Percentiles rank a stretch among this genome's conserved stretches.
Evolutionary conservation across 1,284 basidiomycete species (phyloP).

Genomic region (Peniophora sp.): DNA sequence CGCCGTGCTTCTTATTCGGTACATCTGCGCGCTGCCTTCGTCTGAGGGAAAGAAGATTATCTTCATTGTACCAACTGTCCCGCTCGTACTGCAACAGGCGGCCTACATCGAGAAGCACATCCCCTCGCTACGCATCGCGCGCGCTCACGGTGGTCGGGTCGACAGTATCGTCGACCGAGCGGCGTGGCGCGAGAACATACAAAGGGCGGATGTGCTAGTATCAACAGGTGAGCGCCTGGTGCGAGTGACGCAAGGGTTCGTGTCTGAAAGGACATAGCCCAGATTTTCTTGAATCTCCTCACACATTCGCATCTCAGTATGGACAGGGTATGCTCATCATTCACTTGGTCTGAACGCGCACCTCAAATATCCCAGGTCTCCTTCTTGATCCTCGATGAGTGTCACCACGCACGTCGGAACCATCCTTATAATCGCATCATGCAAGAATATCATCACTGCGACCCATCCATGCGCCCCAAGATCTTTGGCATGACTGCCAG

Average conservation of each 20-base stretch:
- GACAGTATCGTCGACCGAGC: slow-evolving; percentile 60
- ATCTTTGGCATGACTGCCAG: slow-evolving; percentile 82
- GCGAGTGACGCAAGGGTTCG: not conserved
- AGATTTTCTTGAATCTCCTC: slow-evolving; percentile 72
- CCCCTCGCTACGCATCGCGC: slow-evolving; percentile 51
- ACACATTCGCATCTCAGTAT: slow-evolving; percentile 75
- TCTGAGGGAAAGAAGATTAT: slow-evolving; percentile 47
- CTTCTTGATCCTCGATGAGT: slow-evolving; percentile 78
- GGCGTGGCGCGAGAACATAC: slow-evolving; percentile 59
- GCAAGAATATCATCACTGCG: slow-evolving; percentile 61
- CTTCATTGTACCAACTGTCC: slow-evolving; percentile 77
- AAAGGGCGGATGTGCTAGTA: slow-evolving; percentile 64
- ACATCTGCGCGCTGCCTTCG: slow-evolving; percentile 46
- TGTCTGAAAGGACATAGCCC: slow-evolving; percentile 37
- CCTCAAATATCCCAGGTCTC: slow-evolving; percentile 42
- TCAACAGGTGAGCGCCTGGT: slow-evolving; percentile 55
- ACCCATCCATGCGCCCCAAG: slow-evolving; percentile 49
- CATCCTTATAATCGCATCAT: slow-evolving; percentile 79
- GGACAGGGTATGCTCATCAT: slow-evolving; percentile 34
- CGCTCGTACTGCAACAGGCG: slow-evolving; percentile 76
- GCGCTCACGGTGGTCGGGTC: slow-evolving; percentile 61
- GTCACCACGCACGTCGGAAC: slow-evolving; percentile 71
- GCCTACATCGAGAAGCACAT: slow-evolving; percentile 56
- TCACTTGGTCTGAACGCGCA: not conserved
- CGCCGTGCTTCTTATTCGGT: slow-evolving; percentile 69